Conservation (phyloP, 108 stramenopile species). For the Ochromonas danica region DNA sequence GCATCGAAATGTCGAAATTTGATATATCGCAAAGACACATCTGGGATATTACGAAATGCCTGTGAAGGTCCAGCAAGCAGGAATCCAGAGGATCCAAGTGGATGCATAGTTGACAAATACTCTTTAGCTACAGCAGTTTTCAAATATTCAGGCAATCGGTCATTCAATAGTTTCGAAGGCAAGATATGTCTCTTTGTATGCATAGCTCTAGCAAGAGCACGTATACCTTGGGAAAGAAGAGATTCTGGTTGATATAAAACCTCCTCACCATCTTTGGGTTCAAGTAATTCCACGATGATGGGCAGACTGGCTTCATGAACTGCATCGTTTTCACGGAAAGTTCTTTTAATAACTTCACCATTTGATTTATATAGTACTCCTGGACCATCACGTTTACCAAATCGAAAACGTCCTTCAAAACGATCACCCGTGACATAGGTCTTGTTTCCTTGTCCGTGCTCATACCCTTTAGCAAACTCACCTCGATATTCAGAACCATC, state of each 20-base stretch:
- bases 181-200: neutral
- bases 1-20: neutral
- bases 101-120: neutral
- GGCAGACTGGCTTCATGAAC: neutral
- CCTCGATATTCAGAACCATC: conserved; percentile 6
- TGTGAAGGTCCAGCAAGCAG: neutral
- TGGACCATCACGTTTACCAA: conserved; percentile 29
- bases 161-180: neutral
- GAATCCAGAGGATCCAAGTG: neutral
- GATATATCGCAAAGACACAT: neutral
- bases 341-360: neutral
- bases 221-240: neutral
- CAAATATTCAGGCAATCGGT: neutral
- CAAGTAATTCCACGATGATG: neutral
- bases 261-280: neutral
- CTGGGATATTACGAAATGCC: neutral
- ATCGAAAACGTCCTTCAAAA: conserved; percentile 27
- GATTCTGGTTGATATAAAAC: neutral
- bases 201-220: neutral
- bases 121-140: neutral
- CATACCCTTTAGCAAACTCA: conserved; percentile 34
- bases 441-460: conserved; percentile 25
- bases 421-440: neutral
- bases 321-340: neutral
- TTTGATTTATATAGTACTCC: neutral